Conservation (phyloP, 371 early-diverging fungal genomes). For the Apophysomyces variabilis region DNA sequence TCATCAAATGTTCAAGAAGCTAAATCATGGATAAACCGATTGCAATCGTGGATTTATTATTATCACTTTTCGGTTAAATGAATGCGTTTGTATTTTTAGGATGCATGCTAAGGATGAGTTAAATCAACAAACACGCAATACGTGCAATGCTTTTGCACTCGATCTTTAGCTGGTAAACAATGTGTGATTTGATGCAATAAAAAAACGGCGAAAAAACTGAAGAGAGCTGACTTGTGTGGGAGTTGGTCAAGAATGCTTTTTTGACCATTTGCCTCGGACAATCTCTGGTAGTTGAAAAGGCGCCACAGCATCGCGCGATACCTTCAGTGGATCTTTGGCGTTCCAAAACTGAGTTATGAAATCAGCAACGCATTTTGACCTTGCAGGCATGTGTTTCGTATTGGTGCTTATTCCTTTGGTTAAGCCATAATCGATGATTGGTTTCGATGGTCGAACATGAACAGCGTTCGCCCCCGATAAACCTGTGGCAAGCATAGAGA, state of each 20-base stretch:
- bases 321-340: constrained; percentile 34
- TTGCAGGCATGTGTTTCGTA: constrained; percentile 39
- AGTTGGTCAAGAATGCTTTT: too few species aligned
- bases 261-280: constrained; percentile 28
- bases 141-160: too few species aligned
- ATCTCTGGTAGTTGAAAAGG: constrained; percentile 23
- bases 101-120: too few species aligned
- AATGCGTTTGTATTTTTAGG: too few species aligned
- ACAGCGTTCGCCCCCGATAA: constrained; percentile 28
- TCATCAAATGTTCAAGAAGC: too few species aligned
- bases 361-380: constrained; percentile 34
- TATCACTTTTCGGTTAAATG: background rate
- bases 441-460: constrained; percentile 27
- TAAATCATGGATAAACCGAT: background rate
- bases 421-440: constrained; percentile 39
- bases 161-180: too few species aligned
- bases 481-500: constrained; percentile 50
- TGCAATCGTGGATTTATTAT: background rate
- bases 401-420: constrained; percentile 43
- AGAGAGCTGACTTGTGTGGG: too few species aligned
- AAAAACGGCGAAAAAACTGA: too few species aligned
- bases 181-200: too few species aligned
- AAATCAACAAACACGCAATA: too few species aligned
- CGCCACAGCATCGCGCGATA: constrained; percentile 19
- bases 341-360: constrained; percentile 42